Evolutionary conservation across 768 basidiomycete genomes (phyloP).

Genomic region (Russula virescens): DNA sequence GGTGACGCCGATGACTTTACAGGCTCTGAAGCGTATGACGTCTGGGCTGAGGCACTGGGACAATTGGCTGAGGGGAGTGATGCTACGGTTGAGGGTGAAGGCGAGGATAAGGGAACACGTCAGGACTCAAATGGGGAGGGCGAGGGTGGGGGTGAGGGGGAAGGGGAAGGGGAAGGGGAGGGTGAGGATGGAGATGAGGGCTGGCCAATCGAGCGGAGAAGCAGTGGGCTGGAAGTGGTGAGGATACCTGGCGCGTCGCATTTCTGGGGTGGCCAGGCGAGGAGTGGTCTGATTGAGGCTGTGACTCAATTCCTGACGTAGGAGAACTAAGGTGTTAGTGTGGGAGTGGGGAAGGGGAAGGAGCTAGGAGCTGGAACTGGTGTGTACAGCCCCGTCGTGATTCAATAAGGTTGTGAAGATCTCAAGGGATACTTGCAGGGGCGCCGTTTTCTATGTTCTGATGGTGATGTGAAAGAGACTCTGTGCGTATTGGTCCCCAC

Average conservation of each 20-base stretch:
- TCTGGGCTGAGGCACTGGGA: constrained; percentile 45
- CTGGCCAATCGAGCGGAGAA: neutral
- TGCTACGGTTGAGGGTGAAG: neutral
- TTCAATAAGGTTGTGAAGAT: neutral
- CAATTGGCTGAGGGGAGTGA: neutral
- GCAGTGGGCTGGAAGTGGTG: constrained; percentile 17
- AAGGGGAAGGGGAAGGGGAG: neutral
- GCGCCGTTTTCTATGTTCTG: neutral
- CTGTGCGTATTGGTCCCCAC: neutral
- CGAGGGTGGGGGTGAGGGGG: neutral
- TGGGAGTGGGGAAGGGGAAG: neutral
- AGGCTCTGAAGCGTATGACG: constrained; percentile 43
- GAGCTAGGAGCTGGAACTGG: neutral
- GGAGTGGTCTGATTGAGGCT: constrained; percentile 17
- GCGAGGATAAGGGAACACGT: neutral
- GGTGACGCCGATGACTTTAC: constrained; percentile 76
- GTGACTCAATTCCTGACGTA: constrained; percentile 15
- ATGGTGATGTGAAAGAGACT: neutral
- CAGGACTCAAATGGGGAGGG: no score
- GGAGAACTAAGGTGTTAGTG: neutral
- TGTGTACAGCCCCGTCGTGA: neutral
- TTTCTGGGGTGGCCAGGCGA: constrained; percentile 24
- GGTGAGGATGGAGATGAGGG: constrained; percentile 1
- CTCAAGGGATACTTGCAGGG: neutral
- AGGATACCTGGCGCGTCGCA: constrained; percentile 21